Evolutionary conservation across 768 basidiomycete genomes (phyloP), one percentile per base, ranked within the genome.

Genomic region (Krasilnikovozyma curviuscula): DNA sequence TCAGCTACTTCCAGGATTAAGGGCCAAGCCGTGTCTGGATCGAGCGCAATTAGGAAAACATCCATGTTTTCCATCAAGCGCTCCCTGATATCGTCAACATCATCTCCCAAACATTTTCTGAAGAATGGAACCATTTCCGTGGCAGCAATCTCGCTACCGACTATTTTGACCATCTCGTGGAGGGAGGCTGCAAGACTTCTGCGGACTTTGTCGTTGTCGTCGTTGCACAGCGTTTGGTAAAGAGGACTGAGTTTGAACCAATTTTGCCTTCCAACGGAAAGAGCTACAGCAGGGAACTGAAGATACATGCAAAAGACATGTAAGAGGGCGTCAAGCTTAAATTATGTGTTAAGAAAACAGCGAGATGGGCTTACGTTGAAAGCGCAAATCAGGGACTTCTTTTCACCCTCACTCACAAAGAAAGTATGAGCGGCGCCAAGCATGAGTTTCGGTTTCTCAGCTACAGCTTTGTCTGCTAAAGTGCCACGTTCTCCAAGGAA

Each of bases 211-310:
- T 68, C 61, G 7, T 71, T 70, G 16, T 67, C 68, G 57, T 77
- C 73, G n/a, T 69, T 64, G 24, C 80, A 71, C 16, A 97, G 70
- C 8, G 71, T 65, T 18, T 72, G 63, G 65, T 89, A 89, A 37
- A 74, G 66, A 3, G 71, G 70, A 18, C 79, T 73, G 21, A 97
- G 65, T 49, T 79, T 28, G 46, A 56, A 55, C 91, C 91, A 97
- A 38, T 82, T 73, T 1, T 66, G 64, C 12, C 67, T 66, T 4
- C 91, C 91, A 24, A 93, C 68, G 0, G 86, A 81, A 5, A 86
- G 70, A 3, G 78, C 75, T 7, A 95, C 82, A 6, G 86, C 89
- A 21, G 91, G 91, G 59, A 82, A 81, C 65, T 93, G 61, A 79
- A 81, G 35, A 83, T 76, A 19, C 83, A 6, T 32, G 14, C 18